Conservation (phyloP, 2,329 filamentous ascomycete genomes). For the Thielaviopsis punctulata region DNA sequence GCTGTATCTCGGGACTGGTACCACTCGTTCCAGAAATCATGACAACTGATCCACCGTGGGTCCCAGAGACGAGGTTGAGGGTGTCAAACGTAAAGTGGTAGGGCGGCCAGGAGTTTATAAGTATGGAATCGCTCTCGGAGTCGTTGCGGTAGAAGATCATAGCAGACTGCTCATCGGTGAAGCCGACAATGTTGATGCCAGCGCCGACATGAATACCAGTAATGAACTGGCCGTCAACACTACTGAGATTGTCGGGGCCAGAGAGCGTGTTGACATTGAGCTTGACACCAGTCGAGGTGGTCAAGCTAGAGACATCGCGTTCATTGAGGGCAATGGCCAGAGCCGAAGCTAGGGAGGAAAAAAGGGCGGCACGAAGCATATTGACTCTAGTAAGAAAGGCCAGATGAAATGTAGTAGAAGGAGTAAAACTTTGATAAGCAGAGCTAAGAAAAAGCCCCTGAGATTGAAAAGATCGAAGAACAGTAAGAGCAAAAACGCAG, state of each 20-base stretch:
- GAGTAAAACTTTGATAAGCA: neutral
- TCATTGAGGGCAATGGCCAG: slow-evolving; percentile 13
- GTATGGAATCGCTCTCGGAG: slow-evolving; percentile 22
- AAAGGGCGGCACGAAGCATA: slow-evolving; percentile 6
- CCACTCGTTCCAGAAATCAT: slow-evolving; percentile 17
- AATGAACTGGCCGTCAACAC: slow-evolving; percentile 25
- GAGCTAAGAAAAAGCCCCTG: neutral
- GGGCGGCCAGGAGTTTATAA: slow-evolving; percentile 26
- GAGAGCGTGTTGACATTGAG: slow-evolving; percentile 27
- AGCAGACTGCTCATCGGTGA: neutral
- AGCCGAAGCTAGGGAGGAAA: slow-evolving; percentile 3
- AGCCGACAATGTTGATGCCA: slow-evolving; percentile 15
- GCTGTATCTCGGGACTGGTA: slow-evolving; percentile 21
- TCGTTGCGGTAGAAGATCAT: slow-evolving; percentile 32
- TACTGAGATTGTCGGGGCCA: slow-evolving; percentile 17
- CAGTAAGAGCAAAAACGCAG: no score
- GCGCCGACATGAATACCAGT: slow-evolving; percentile 27
- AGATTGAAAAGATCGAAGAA: no score
- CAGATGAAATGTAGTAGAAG: neutral
- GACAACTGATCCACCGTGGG: slow-evolving; percentile 16
- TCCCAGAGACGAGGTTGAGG: slow-evolving; percentile 12
- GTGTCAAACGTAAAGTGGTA: slow-evolving; percentile 23
- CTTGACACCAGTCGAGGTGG: slow-evolving; percentile 22
- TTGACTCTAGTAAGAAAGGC: neutral
- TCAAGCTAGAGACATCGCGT: slow-evolving; percentile 12